Base-by-base conservation (phyloP, 1,139 yeast species). In the Taiozyma sp. region DNA sequence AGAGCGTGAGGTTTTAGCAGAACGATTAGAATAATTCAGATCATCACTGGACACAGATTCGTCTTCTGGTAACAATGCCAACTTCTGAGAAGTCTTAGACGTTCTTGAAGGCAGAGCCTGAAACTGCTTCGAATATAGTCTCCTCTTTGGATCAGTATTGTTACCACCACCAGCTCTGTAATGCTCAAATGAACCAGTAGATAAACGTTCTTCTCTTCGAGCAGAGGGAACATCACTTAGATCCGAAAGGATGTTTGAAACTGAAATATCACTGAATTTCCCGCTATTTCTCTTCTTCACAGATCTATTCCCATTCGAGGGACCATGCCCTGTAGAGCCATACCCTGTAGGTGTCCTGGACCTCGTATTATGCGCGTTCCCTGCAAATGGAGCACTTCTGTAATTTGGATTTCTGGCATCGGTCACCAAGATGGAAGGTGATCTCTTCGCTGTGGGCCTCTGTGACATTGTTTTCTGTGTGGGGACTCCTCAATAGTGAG, bases 391-490 rank as follows among this genome's bases (percentile, higher is more conserved):
- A 0, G 97, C 97, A 52, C 89, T 71, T 12, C 87, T 80, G 52
- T 87, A 80, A 52, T 78, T 77, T 24, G 78, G 77, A 48, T 81
- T 80, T 56, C 98, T 75, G 4, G 87, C 81, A 70, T 92, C 98
- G 0, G 97, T 92, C 40, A 92, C 98, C 51, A 92, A 74, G 64
- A 92, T 92, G 1, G 97, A 89, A 8, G 98, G 97, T 29, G 97
- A 87, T 60, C 97, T 72, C 61, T 87, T 87, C n/a, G 95, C 91
- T 4, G 89, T 84, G 8, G 91, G 86, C 50, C 80, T 69, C 54
- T 68, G 66, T 40, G 61, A 51, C 59, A 57, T 57, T 7, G 54
- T 50, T 7, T 23, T 14, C 8, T 28, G 14, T 16, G 16, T 38
- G 24, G 19, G 23, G 41, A 38, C 24, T 38, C 14, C 19, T 38